These are phyloP conservation scores for Mycena galopus DNA, from an alignment of 768 basidiomycete genomes.

Conservation along the genomic window DNA sequence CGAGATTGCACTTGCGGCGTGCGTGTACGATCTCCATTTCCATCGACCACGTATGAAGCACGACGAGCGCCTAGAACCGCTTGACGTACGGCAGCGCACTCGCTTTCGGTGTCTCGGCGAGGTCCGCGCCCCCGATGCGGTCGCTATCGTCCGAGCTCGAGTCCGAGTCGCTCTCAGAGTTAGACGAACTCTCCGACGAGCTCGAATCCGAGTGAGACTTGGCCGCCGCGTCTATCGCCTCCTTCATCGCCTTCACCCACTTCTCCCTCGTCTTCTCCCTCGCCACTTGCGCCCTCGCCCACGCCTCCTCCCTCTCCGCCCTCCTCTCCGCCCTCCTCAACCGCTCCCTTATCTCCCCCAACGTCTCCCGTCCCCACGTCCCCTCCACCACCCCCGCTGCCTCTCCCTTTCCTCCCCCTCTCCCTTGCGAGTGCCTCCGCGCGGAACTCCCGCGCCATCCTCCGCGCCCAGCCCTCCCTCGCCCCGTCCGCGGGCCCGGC, in stretches of 20 bases:
- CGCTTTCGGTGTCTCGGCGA: no score
- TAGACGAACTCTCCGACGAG: no score
- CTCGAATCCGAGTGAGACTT: neutral
- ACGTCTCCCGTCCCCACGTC: conserved; percentile 25
- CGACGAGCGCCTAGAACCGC: no score
- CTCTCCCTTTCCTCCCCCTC: conserved; percentile 19
- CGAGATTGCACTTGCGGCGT: no score
- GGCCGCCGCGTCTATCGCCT: neutral
- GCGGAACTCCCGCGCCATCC: neutral
- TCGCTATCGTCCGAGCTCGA: no score
- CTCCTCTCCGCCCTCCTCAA: conserved; percentile 2
- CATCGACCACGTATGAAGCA: no score
- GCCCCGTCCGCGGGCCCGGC: neutral
- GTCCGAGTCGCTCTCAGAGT: no score
- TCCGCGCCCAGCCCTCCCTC: conserved; percentile 23
- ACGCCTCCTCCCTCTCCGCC: neutral
- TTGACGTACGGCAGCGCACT: no score
- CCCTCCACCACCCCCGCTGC: conserved; percentile 19
- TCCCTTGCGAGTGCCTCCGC: conserved; percentile 9
- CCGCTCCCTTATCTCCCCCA: conserved; percentile 20
- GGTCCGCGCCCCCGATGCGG: no score
- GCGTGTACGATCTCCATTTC: no score
- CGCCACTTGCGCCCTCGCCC: no score
- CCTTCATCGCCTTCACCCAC: neutral
- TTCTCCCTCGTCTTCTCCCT: no score